A percentile compares a stretch with the other conserved stretches of the same genome.
Evolutionary conservation across 2,329 filamentous ascomycete genomes (phyloP).

Genomic region (Rhynchosporium graminicola): DNA sequence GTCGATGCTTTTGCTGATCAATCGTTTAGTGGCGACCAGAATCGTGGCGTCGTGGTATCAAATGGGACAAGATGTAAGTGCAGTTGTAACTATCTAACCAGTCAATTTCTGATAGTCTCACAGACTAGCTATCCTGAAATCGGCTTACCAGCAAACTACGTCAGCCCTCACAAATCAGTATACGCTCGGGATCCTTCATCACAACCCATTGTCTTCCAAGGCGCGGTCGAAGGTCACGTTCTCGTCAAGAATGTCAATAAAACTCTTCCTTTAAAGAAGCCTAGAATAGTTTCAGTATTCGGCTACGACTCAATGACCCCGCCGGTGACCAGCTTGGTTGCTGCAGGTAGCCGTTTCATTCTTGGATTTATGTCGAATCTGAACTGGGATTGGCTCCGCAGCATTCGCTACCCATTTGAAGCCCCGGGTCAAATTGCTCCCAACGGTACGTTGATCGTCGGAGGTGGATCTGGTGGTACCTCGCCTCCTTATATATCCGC

Average conservation of each 20-base stretch:
- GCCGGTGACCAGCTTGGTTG: too few relatives aligned
- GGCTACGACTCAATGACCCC: constrained; percentile 54
- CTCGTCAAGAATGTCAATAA: constrained; percentile 59
- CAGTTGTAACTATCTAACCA: too few relatives aligned
- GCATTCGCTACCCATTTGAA: too few relatives aligned
- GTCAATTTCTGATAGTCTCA: not conserved
- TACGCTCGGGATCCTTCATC: constrained; percentile 53
- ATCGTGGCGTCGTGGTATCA: constrained; percentile 61
- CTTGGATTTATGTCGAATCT: too few relatives aligned
- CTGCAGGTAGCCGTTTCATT: constrained; percentile 46
- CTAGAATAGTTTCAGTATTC: constrained; percentile 56
- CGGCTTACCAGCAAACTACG: constrained; percentile 53
- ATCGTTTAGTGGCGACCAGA: constrained; percentile 29
- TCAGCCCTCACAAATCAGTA: constrained; percentile 53
- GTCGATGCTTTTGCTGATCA: too few relatives aligned
- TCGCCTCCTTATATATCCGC: constrained; percentile 51
- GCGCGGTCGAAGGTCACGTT: constrained; percentile 65
- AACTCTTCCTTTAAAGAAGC: constrained; percentile 51
- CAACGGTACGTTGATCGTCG: not conserved
- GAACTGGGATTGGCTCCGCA: too few relatives aligned
- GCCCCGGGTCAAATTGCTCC: too few relatives aligned
- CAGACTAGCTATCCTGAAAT: constrained; percentile 41
- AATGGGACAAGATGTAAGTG: constrained; percentile 53
- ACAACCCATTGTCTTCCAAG: constrained; percentile 48
- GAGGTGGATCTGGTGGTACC: constrained; percentile 49